Evolutionary conservation across 139 green algal species (phyloP).

Genomic region (Asterochloris erici): DNA sequence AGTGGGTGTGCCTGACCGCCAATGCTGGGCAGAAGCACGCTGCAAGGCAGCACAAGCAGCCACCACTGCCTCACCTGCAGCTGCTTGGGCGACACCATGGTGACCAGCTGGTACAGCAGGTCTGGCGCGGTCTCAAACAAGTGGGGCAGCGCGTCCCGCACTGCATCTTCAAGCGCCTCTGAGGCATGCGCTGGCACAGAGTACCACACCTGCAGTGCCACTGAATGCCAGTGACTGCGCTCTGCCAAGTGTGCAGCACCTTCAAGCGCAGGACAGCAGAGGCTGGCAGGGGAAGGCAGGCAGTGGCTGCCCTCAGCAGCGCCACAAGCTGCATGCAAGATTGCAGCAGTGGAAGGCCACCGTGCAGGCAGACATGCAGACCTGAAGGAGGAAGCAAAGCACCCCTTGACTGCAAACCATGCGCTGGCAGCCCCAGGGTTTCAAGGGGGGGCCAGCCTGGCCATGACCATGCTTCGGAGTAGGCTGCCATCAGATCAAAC

Average conservation of each 20-base stretch:
- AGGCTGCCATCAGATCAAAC: constrained; percentile 6
- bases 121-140: constrained; percentile 60
- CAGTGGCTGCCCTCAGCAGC: background rate
- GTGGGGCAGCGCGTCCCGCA: constrained; percentile 68
- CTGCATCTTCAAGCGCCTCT: constrained; percentile 53
- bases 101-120: constrained; percentile 78
- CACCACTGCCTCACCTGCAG: constrained; percentile 20
- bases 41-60: background rate
- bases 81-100: constrained; percentile 73
- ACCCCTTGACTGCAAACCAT: background rate
- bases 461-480: background rate
- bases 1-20: background rate
- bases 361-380: background rate
- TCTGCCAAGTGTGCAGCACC: background rate
- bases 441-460: background rate
- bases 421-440: background rate
- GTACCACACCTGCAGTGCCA: constrained; percentile 61
- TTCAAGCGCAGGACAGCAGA: background rate
- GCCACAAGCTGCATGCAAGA: background rate
- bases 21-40: background rate
- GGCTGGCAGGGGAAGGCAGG: background rate
- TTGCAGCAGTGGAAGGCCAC: background rate
- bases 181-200: constrained; percentile 54
- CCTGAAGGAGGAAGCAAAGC: background rate
- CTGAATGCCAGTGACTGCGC: background rate